Base-by-base conservation (phyloP, 148 eudicot species). In the Cornus suecica region DNA sequence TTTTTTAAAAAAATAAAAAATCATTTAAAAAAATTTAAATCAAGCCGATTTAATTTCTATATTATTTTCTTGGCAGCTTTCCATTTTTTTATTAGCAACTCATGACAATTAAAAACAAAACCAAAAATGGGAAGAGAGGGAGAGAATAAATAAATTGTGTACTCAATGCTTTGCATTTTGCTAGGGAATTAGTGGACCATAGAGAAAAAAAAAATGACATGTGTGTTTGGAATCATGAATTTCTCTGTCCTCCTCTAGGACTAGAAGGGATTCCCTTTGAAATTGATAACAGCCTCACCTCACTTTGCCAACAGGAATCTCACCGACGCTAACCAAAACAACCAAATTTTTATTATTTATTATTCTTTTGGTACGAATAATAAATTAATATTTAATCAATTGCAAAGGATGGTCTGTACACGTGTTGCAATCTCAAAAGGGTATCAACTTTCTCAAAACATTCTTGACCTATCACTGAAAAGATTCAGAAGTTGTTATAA, bases 351-450 rank as follows among this genome's bases (percentile, higher is more conserved):
- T 37, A 1, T 37, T 37, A 37, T 32, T 2, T 2, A 32, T 32
- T 32, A 32, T 32, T 32, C 9, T 37, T 37, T 37, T 37, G 42
- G 42, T 37, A 37, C 42, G 9, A 6, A 6, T 37, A 37, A 37
- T 37, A 37, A 37, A 37, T 10, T 37, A 32, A 5, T 32, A 37
- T 6, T 6, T 37, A 37, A 37, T 37, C 42, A 37, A 37, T n/a
- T n/a, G 6, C 7, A 37, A 1, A 37, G 0, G 1, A 37, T 37
- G 54, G 41, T 27, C 6, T 0, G n/a, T 42, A 23, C 66, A 72
- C 66, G 75, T 72, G 69, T 30, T 66, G 42, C 23, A 66, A 66
- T 29, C 42, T 66, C 69, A 8, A 31, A 23, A 66, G 6, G 42
- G 22, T 14, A 15, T 30, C 1, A 10, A 37, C 42, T 37, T 37